Evolutionary conservation across 2,329 filamentous ascomycete species (phyloP), one percentile per base, ranked within the genome.

Genomic region (Pezizomycotina sp.): DNA sequence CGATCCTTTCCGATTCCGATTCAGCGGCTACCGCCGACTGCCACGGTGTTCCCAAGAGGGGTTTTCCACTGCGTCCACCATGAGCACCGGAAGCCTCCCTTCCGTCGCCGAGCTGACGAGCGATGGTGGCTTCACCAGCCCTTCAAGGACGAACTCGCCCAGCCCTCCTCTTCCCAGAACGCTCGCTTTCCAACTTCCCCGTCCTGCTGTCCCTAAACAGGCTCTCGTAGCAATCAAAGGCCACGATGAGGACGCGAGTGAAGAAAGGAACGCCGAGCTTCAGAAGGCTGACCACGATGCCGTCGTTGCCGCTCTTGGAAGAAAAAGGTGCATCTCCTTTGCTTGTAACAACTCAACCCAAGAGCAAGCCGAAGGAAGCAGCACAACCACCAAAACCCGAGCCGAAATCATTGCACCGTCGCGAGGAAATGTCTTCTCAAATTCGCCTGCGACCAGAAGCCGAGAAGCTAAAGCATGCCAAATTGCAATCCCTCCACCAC

Each of bases 51-150:
- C 49, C 53, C 27, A 56, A 56, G 21, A 56, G 60, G 8, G 53
- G 56, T 27, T 58, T 35, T 49, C 55, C 4, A 62, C 62, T 26
- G 60, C 72, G 42, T 86, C 78, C 42, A 74, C 77, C 50, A 77
- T 74, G 55, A 91, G 81, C 62, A 86, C 76, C 53, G 62, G 73
- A 48, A 92, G 83, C 59, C 60, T 77, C 42, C 68, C 79, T 28
- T 92, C 84, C 2, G 91, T 82, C 3, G 79, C 79, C 23, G 86
- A 93, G 47, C 65, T 95, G 38, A 93, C 83, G n/a, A 93, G 84
- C 58, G 89, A 93, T 52, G 89, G 80, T 39, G 84, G 81, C 41
- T 62, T 91, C 41, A 92, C 84, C 12, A 93, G 82, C 52, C 83
- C 86, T 26, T 77, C 81, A n/a, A 68, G 82, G 37, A 80, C 81